Evolutionary conservation across 805 yeast species (phyloP), one percentile per base, ranked within the genome.

Genomic region (Ogataea pilisensis): DNA sequence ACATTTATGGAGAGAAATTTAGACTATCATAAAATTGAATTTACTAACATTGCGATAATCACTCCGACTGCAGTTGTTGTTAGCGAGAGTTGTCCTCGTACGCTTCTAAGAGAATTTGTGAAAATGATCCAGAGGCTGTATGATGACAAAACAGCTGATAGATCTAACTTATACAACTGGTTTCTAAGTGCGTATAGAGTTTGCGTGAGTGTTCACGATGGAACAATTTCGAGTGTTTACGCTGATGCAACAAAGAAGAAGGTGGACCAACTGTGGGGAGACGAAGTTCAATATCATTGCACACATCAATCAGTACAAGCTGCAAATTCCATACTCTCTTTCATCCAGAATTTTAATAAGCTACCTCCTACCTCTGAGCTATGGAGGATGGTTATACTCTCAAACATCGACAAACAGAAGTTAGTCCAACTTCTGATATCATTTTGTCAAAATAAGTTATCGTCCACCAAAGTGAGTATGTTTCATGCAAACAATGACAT

Each of bases 1-100:
- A 33, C 42, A n/a, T 26, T 46, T 11, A 36, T 38, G 32, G 34
- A 28, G 11, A 31, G 33, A 21, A 34, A 31, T 16, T 5, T 21
- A 13, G 28, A 17, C 5, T 19, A 12, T n/a, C n/a, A 14, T 22
- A 18, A 14, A 12, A 18, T 31, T 3, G 8, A 4, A 12, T 29
- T 36, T 7, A 14, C 9, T 5, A 9, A 16, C 8, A 34, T 24
- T 13, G n/a, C 20, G 7, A 29, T 14, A 5, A 14, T 29, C 19
- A 14, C 11, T 5, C 31, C 31, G 4, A 11, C 9, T 14, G 11
- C 31, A n/a, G 19, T 29, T 14, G 7, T n/a, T 14, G 14, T 29
- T 2, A 24, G 6, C 12, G 21, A 34, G 3, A 14, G n/a, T 16
- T 22, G 9, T 16, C 29, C 25, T 16, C 8, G 14, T 14, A 6